Conservation (phyloP, 495 filamentous ascomycete species). For the Cercophora scortea region DNA sequence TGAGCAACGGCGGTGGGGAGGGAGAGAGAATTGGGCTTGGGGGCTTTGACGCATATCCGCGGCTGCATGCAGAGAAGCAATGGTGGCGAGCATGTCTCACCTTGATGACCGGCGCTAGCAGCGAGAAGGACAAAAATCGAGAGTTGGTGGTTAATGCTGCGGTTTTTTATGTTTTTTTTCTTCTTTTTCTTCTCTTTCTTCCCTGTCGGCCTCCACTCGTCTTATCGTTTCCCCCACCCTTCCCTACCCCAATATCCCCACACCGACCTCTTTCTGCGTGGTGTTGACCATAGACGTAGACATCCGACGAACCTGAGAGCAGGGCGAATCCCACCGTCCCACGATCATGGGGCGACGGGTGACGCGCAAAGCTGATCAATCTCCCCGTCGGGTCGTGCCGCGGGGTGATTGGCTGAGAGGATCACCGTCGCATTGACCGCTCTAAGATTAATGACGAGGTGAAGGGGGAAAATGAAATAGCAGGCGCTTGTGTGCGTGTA, state of each 20-base stretch:
- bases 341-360: neutral
- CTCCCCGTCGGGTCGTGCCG: neutral
- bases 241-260: no score
- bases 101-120: slow-evolving; percentile 1
- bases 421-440: neutral
- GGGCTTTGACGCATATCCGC: no score
- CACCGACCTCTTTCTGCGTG: no score
- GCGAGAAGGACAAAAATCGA: neutral
- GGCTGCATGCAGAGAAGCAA: slow-evolving; percentile 4
- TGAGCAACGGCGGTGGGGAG: neutral
- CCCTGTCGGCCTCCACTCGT: neutral
- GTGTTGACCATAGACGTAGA: no score
- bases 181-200: neutral
- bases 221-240: no score
- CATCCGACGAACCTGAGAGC: neutral
- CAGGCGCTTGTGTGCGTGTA: no score
- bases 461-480: neutral
- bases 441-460: neutral
- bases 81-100: slow-evolving; percentile 7
- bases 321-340: neutral
- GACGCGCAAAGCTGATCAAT: neutral
- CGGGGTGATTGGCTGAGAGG: neutral
- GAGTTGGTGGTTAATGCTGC: neutral
- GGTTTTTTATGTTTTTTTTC: neutral
- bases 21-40: no score